phyloP scores from a whole-genome alignment of 2,329 filamentous ascomycete genomes.

The Cladophialophora psammophila region DNA sequence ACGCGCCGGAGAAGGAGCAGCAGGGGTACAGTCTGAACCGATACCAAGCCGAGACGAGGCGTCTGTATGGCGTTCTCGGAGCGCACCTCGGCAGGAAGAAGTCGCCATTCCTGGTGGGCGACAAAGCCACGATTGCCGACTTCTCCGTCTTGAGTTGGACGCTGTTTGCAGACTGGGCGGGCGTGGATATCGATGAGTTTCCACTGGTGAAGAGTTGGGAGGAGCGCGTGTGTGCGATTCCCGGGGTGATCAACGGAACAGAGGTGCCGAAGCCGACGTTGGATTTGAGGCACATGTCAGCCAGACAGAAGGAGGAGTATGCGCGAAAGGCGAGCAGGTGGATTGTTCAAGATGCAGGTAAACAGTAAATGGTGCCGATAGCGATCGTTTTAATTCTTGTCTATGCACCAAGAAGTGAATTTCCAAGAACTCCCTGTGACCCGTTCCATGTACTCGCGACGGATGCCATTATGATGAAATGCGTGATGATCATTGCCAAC shows the following conservation, averaged over 20 bases:
- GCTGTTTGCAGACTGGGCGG: background rate
- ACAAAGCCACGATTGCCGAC: constrained; percentile 66
- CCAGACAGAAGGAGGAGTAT: constrained; percentile 11
- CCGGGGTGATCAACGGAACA: constrained; percentile 26
- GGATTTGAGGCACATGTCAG: constrained; percentile 3
- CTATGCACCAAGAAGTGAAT: too few relatives aligned
- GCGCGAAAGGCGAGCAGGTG: constrained; percentile 2
- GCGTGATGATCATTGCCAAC: too few relatives aligned
- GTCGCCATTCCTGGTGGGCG: constrained; percentile 59
- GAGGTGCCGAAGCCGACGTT: constrained; percentile 16
- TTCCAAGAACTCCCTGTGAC: too few relatives aligned
- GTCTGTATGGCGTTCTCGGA: constrained; percentile 79
- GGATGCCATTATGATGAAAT: too few relatives aligned
- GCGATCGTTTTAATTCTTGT: too few relatives aligned
- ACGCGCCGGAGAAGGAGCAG: constrained; percentile 64
- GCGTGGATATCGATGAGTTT: constrained; percentile 32
- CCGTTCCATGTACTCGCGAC: too few relatives aligned
- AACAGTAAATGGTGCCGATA: too few relatives aligned
- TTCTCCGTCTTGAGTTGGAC: constrained; percentile 52
- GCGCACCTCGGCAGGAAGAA: constrained; percentile 63
- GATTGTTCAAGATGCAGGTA: background rate
- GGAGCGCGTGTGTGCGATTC: constrained; percentile 28
- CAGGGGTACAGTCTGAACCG: constrained; percentile 81
- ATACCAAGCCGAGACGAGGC: constrained; percentile 80
- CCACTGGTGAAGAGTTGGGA: constrained; percentile 37